Conservation (phyloP, 2,329 filamentous ascomycete genomes). For the Cladophialophora psammophila region DNA sequence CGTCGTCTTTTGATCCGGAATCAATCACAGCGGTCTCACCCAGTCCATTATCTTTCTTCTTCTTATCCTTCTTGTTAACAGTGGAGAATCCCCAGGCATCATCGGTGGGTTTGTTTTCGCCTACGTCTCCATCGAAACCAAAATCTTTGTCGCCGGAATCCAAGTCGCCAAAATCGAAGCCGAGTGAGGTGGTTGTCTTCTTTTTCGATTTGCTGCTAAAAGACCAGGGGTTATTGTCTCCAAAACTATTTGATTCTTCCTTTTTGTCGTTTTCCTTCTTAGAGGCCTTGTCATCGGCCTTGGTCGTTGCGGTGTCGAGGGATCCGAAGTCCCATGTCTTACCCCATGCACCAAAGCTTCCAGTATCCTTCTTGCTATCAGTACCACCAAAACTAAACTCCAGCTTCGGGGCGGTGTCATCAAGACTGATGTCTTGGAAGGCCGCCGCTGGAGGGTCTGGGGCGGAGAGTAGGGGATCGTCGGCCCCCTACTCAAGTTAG, state of each 20-base stretch:
- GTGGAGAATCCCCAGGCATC: conserved; percentile 49
- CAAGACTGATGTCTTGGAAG: conserved; percentile 75
- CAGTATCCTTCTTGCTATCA: conserved; percentile 49
- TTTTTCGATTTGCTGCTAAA: conserved; percentile 47
- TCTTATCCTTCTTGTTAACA: conserved; percentile 56
- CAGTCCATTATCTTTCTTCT: conserved; percentile 54
- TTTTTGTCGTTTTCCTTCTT: conserved; percentile 42
- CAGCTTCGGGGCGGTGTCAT: conserved; percentile 65
- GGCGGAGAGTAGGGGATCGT: conserved; percentile 45
- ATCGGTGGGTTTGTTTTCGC: conserved; percentile 49
- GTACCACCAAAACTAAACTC: conserved; percentile 63
- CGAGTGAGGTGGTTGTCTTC: conserved; percentile 45
- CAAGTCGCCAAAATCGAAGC: conserved; percentile 55
- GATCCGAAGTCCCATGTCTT: conserved; percentile 63
- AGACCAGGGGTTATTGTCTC: conserved; percentile 51
- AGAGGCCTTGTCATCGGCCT: conserved; percentile 43
- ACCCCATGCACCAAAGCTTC: conserved; percentile 66
- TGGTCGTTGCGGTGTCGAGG: conserved; percentile 42
- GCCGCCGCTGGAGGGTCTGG: conserved; percentile 53
- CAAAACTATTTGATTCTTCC: conserved; percentile 39
- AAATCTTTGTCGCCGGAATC: conserved; percentile 50
- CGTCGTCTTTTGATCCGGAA: conserved; percentile 42
- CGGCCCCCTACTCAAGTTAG: conserved; percentile 41
- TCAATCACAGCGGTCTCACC: conserved; percentile 35
- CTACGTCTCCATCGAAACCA: conserved; percentile 56